Base-by-base conservation (phyloP, 192 early-diverging fungal genomes). In the Umbelopsis sp. region DNA sequence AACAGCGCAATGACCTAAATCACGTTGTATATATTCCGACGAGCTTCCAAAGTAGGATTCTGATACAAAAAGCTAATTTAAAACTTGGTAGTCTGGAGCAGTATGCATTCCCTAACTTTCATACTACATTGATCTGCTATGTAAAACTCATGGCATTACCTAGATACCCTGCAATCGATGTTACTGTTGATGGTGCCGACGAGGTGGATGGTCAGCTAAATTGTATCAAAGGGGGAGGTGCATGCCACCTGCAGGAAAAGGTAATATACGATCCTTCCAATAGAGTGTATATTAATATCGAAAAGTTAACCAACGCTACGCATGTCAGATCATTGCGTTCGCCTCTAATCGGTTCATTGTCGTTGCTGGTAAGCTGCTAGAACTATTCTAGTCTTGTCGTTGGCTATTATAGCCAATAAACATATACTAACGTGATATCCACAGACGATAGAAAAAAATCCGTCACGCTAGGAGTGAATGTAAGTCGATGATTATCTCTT, bases 201-300 rank as follows among this genome's bases (percentile, higher is more conserved):
- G 91, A 93, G 78, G 89, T 90, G 72, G 96, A 98, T 72, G 69
- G 90, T 14, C 78, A 88, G 71, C 82, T 97, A 71, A 96, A 97
- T 78, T 93, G 88, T 22, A 98, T 98, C 82, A 98, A 98, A 83
- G 95, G 96, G 24, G 96, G 96, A 26, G 96, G 96, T 65, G 96
- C 82, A 29, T 95, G 94, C 59, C 96, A 98, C 59, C 80, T 98
- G 70, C 94, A 93, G 74, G 96, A 98, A 76, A 97, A 97, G 83
- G 86, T 97, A 12, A 5, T 17, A 11, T 26, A 29, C 0, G 52
- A 22, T 20, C n/a, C 22, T 21, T 50, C 16, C 5, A 9, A 17
- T 8, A 50, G 49, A 5, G 22, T 16, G 14, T 17, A 50, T 17
- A 22, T 50, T 22, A 8, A 22, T 50, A 12, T 50, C 0, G 17